Evolutionary conservation across 768 basidiomycete genomes (phyloP).

Genomic region (Pleurotus citrinopileatus): DNA sequence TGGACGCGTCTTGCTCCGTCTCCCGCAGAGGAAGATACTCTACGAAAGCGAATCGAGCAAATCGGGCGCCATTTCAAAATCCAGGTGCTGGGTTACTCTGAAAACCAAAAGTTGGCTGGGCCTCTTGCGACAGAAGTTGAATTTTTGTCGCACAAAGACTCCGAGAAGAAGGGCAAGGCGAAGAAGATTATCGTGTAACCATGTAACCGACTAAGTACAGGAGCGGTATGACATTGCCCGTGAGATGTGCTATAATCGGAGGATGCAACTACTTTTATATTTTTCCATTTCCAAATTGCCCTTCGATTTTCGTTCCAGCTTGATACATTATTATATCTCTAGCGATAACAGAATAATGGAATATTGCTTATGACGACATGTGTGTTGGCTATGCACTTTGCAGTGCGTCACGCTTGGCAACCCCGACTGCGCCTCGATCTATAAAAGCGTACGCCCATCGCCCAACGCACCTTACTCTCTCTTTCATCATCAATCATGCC

Average conservation of each 20-base stretch:
- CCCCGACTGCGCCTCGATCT: not conserved
- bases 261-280: not conserved
- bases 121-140: slow-evolving; percentile 95
- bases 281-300: not conserved
- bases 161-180: slow-evolving; percentile 90
- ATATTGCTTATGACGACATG: not conserved
- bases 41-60: slow-evolving; percentile 79
- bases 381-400: not conserved
- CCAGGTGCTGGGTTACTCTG: slow-evolving; percentile 77
- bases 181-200: slow-evolving; percentile 74
- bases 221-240: too few species aligned
- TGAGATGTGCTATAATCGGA: too few species aligned
- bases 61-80: slow-evolving; percentile 92
- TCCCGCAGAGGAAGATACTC: slow-evolving; percentile 42
- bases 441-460: not conserved
- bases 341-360: too few species aligned
- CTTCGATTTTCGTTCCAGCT: not conserved
- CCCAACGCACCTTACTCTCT: not conserved
- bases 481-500: slow-evolving; percentile 39
- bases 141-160: slow-evolving; percentile 92
- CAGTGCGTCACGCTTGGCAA: not conserved
- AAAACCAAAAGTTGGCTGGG: slow-evolving; percentile 71
- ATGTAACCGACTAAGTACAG: slow-evolving; percentile 7
- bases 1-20: slow-evolving; percentile 90
- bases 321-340: not conserved